A percentile compares a stretch with the other conserved stretches of the same genome.
Conservation (phyloP, 2,329 filamentous ascomycete genomes). For the Magnaporthiopsis incrustans region DNA sequence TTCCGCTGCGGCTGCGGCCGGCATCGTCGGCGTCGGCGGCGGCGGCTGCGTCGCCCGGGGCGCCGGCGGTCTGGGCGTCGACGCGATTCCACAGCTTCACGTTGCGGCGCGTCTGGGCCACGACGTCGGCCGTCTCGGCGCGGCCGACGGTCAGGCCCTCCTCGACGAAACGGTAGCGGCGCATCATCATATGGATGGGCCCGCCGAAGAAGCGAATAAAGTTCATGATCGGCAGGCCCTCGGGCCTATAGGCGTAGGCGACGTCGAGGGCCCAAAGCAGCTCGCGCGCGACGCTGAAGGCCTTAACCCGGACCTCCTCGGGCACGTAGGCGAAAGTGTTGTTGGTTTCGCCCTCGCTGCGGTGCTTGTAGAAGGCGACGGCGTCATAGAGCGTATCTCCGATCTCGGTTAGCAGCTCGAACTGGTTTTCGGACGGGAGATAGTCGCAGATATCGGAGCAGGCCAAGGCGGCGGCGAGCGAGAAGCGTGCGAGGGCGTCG, state of each 20-base stretch:
- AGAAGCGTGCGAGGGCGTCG: slow-evolving; percentile 24
- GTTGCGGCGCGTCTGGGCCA: slow-evolving; percentile 17
- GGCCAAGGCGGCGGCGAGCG: slow-evolving; percentile 21
- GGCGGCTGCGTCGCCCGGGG: too few species aligned
- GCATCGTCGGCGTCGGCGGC: too few species aligned
- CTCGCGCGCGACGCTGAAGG: slow-evolving; percentile 19
- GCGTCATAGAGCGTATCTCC: slow-evolving; percentile 23
- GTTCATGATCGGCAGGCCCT: slow-evolving; percentile 11
- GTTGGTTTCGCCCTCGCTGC: slow-evolving; percentile 25
- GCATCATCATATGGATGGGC: slow-evolving; percentile 25
- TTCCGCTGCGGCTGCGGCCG: too few species aligned
- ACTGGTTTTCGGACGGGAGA: slow-evolving; percentile 13
- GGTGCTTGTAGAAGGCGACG: slow-evolving; percentile 26
- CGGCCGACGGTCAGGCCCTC: slow-evolving; percentile 21
- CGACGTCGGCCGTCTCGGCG: slow-evolving; percentile 17
- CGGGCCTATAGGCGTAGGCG: slow-evolving; percentile 11
- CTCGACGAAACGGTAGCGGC: slow-evolving; percentile 25
- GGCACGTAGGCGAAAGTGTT: slow-evolving; percentile 23
- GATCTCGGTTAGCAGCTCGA: slow-evolving; percentile 18
- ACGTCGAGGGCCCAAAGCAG: slow-evolving; percentile 25
- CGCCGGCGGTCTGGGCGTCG: too few species aligned
- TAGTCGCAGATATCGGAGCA: slow-evolving; percentile 20
- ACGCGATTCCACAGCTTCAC: slow-evolving; percentile 25
- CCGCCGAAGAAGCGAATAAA: slow-evolving; percentile 23
- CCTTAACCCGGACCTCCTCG: slow-evolving; percentile 15